Evolutionary conservation across 2,329 filamentous ascomycete species (phyloP), one percentile per base, ranked within the genome.

Genomic region (Colletotrichum eremochloae): DNA sequence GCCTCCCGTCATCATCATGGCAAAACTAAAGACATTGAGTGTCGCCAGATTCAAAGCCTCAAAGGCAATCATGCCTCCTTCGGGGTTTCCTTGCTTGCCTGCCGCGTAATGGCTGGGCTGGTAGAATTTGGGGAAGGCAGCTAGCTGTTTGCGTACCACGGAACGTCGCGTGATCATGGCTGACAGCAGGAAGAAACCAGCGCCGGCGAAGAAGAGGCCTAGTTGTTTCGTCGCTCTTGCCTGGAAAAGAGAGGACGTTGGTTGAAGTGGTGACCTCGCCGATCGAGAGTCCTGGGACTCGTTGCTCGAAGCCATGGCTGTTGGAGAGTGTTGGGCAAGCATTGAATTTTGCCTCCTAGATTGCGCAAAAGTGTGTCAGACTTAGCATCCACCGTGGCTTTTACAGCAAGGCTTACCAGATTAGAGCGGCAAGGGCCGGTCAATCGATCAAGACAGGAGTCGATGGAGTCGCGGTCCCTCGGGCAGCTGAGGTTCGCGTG

Each of bases 31-130:
- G 15, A 96, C 94, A 77, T 97, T 97, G 76, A 98, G 87, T 0
- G 95, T 97, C 0, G 96, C 96, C 46, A 98, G 85, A 61, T 92
- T 93, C 31, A 99, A 85, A 0, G 96, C 96, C 81, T 97, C 93
- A 44, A 93, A 83, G 0, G 96, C 96, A 74, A 98, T 92, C 50
- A 93, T 80, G 1, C 90, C 87, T 9, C 91, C 91, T 77, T 92
- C 92, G 38, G 90, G 86, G 56, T 85, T 63, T 81, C 79, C 80
- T 81, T 81, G 86, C 83, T 76, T 76, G 55, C 76, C 76, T 46
- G 72, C 61, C 18, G 81, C 55, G 75, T 85, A 82, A 76, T 89
- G 89, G 80, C 89, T 91, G 56, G 88, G 89, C 18, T 89, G 84
- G 86, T 93, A 97, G 84, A 93, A 96, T 58, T 88, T 88, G 14